These are phyloP conservation scores for Fusarium armeniacum DNA, from an alignment of 2,329 filamentous ascomycete species.

Conservation along the genomic window DNA sequence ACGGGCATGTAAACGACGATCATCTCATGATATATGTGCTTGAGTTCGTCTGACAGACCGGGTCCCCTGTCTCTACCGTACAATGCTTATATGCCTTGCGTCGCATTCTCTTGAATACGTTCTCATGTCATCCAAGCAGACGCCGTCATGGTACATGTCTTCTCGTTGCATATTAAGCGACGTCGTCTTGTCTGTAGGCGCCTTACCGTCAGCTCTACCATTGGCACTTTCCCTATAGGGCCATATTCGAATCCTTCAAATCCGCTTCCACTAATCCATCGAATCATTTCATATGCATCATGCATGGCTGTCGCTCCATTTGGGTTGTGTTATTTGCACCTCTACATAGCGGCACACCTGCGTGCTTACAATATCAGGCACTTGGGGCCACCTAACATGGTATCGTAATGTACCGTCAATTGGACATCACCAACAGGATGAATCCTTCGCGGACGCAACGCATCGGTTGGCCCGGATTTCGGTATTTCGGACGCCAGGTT, in stretches of 20 bases:
- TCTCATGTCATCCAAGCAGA: slow-evolving; percentile 12
- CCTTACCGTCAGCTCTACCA: slow-evolving; percentile 14
- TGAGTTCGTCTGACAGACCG: slow-evolving; percentile 26
- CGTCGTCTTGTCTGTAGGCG: slow-evolving; percentile 9
- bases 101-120: slow-evolving; percentile 11
- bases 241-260: slow-evolving; percentile 18
- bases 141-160: slow-evolving; percentile 18
- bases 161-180: slow-evolving; percentile 19
- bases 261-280: slow-evolving; percentile 19
- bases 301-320: slow-evolving; percentile 29
- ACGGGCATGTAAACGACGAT: slow-evolving; percentile 47
- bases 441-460: slow-evolving; percentile 7
- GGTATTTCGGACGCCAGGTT: slow-evolving; percentile 8
- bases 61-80: slow-evolving; percentile 24
- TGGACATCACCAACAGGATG: slow-evolving; percentile 18
- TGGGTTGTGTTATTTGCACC: slow-evolving; percentile 20
- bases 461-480: slow-evolving; percentile 1
- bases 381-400: slow-evolving; percentile 21
- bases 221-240: slow-evolving; percentile 29
- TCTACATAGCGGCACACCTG: slow-evolving; percentile 12
- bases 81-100: slow-evolving; percentile 18
- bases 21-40: slow-evolving; percentile 46
- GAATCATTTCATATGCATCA: slow-evolving; percentile 25
- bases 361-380: slow-evolving; percentile 19
- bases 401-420: not conserved